phyloP scores from a whole-genome alignment of 2,329 filamentous ascomycete genomes.

The Fusarium sp. region DNA sequence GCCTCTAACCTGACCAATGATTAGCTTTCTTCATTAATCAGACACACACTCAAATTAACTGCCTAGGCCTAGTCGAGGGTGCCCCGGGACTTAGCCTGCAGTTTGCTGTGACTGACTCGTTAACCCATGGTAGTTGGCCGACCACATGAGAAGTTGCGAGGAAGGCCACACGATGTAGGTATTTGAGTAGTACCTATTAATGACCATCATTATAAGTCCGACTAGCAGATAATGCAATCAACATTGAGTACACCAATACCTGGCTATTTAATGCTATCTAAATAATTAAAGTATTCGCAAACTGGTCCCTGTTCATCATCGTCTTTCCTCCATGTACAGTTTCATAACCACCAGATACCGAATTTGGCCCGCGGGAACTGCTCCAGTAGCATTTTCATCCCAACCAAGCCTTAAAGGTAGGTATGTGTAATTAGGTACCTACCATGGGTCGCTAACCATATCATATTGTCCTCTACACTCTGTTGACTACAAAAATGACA shows the following conservation, averaged over 20 bases:
- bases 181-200: background rate
- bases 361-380: background rate
- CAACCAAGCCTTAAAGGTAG: background rate
- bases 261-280: background rate
- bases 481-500: background rate
- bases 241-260: background rate
- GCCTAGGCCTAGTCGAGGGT: conserved; percentile 22
- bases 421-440: background rate
- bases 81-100: conserved; percentile 11
- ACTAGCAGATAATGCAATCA: background rate
- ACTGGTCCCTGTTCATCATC: background rate
- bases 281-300: background rate
- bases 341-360: background rate
- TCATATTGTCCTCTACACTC: background rate
- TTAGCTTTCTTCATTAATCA: background rate
- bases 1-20: conserved; percentile 12
- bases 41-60: conserved; percentile 1
- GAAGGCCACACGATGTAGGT: background rate
- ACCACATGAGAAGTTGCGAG: background rate
- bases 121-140: conserved; percentile 13
- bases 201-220: background rate
- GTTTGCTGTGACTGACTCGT: conserved; percentile 23
- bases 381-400: background rate
- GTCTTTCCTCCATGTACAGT: background rate
- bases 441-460: background rate